Evolutionary conservation across 2,329 filamentous ascomycete species (phyloP).

Genomic region (Nemania sp.): DNA sequence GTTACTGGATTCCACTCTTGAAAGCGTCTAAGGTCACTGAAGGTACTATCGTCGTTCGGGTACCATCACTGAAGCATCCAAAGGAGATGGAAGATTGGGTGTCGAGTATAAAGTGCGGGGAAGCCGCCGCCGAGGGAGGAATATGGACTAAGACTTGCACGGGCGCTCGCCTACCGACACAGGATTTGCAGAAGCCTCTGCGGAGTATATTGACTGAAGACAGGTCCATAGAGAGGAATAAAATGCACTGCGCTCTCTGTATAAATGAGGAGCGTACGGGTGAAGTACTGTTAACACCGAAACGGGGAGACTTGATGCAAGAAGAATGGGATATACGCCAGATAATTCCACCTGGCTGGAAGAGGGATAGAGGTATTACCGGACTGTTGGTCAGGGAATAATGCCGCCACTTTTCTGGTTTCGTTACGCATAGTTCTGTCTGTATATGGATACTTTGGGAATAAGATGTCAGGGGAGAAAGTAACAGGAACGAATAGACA

Average conservation of each 20-base stretch:
- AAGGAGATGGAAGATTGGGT: slow-evolving; percentile 29
- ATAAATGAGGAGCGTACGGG: slow-evolving; percentile 28
- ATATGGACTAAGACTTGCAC: slow-evolving; percentile 25
- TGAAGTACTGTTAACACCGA: slow-evolving; percentile 11
- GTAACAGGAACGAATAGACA: too few species aligned
- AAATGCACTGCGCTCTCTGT: slow-evolving; percentile 10
- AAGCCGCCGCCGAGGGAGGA: slow-evolving; percentile 29
- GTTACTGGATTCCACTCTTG: slow-evolving; percentile 33
- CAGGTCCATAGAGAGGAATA: not conserved
- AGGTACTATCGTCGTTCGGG: slow-evolving; percentile 14
- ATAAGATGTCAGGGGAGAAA: too few species aligned
- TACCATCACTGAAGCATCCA: slow-evolving; percentile 14
- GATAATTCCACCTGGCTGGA: slow-evolving; percentile 25
- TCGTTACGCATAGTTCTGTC: too few species aligned
- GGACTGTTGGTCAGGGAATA: too few species aligned
- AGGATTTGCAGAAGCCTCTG: slow-evolving; percentile 1
- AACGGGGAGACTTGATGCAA: slow-evolving; percentile 30
- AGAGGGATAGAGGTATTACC: not conserved
- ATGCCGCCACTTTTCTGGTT: too few species aligned
- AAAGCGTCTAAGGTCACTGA: slow-evolving; percentile 1
- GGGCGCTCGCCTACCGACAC: slow-evolving; percentile 24
- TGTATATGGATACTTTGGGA: too few species aligned
- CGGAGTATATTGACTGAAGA: not conserved
- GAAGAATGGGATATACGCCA: slow-evolving; percentile 26
- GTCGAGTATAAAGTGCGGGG: slow-evolving; percentile 12